Evolutionary conservation across 352 stramenopile species (phyloP).

Genomic region (Phytophthora fragariaefolia): DNA sequence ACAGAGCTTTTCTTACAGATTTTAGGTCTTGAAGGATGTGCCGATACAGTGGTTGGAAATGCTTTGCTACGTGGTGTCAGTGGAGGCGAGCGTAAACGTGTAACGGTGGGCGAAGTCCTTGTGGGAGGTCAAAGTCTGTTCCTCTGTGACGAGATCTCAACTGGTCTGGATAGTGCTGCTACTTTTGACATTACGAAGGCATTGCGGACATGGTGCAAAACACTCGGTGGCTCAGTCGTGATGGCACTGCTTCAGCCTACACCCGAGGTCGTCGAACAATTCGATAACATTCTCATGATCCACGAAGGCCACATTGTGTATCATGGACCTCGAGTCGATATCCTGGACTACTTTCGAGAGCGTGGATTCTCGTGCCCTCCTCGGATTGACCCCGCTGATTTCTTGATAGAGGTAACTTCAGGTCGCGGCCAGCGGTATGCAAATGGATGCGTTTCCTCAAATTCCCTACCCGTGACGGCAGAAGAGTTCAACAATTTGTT

Average conservation of each 20-base stretch:
- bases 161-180: conserved; percentile 59
- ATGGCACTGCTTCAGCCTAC: conserved; percentile 52
- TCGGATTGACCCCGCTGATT: conserved; percentile 68
- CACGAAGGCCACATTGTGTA: conserved; percentile 94
- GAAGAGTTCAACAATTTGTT: conserved; percentile 70
- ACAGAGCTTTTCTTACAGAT: conserved; percentile 77
- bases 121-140: conserved; percentile 63
- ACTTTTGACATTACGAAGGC: conserved; percentile 68
- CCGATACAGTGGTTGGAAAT: conserved; percentile 94
- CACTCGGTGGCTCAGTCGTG: conserved; percentile 40
- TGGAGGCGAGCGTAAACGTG: conserved; percentile 87
- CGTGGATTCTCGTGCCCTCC: conserved; percentile 75
- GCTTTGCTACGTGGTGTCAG: conserved; percentile 86
- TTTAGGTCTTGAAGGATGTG: conserved; percentile 89
- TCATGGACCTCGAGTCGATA: conserved; percentile 81
- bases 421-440: conserved; percentile 55
- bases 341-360: conserved; percentile 85
- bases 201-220: conserved; percentile 55
- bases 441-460: conserved; percentile 39
- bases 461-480: conserved; percentile 32
- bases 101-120: conserved; percentile 85
- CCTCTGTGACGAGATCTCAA: conserved; percentile 80
- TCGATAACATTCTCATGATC: conserved; percentile 96
- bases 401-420: conserved; percentile 75
- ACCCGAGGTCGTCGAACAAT: conserved; percentile 94